A percentile compares a stretch with the other conserved stretches of the same genome.
These are phyloP conservation scores for Calocybe gambosa DNA, from an alignment of 1,284 basidiomycete species.

Conservation along the genomic window DNA sequence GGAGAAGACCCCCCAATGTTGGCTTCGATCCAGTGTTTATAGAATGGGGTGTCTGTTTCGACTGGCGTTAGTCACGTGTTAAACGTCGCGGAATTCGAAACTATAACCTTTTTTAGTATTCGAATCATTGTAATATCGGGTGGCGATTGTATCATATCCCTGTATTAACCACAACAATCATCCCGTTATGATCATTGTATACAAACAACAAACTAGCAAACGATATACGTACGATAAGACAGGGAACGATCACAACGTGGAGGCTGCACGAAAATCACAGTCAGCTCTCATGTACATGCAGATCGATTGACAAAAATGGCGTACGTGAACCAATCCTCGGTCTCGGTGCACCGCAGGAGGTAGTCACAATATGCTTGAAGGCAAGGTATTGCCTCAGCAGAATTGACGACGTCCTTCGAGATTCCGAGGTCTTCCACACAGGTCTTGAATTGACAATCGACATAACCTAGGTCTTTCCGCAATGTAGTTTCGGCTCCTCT, in stretches of 20 bases:
- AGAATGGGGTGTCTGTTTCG: background rate
- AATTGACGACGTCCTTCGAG: background rate
- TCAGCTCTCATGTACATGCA: background rate
- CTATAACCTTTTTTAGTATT: background rate
- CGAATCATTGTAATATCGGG: background rate
- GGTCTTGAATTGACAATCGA: background rate
- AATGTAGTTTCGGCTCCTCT: background rate
- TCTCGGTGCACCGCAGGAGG: background rate
- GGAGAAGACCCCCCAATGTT: slow-evolving; percentile 1
- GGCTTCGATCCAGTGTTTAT: slow-evolving; percentile 1
- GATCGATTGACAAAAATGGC: background rate
- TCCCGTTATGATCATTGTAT: background rate
- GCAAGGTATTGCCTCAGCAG: background rate
- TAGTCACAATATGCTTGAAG: slow-evolving; percentile 1
- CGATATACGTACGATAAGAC: slow-evolving; percentile 1
- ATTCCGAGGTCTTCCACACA: background rate
- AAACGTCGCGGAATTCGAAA: background rate
- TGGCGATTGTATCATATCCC: slow-evolving; percentile 4
- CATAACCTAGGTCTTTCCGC: background rate
- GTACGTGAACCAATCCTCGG: slow-evolving; percentile 5
- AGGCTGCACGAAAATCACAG: background rate
- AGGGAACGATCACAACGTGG: slow-evolving; percentile 1
- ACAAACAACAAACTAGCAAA: background rate
- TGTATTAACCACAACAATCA: background rate
- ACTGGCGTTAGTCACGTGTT: background rate